phyloP scores from a whole-genome alignment of 495 filamentous ascomycete genomes.

The Hypomontagnella monticulosa region DNA sequence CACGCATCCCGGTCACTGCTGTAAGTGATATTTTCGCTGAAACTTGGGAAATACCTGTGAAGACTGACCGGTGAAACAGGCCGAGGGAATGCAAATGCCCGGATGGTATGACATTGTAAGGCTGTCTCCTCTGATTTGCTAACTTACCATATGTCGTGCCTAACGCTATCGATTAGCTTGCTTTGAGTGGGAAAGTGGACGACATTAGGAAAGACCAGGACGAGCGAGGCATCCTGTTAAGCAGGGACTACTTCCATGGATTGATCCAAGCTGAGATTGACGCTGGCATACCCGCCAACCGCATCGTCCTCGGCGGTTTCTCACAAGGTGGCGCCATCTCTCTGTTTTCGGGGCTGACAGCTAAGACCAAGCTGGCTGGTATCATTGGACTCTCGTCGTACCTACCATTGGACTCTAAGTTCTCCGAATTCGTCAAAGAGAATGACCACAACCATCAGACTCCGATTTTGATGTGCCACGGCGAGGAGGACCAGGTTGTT shows the following conservation, averaged over 20 bases:
- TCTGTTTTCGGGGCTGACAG: conserved; percentile 74
- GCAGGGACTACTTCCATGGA: conserved; percentile 76
- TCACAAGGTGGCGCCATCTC: conserved; percentile 66
- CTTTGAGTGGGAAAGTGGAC: conserved; percentile 40
- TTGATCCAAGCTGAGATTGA: conserved; percentile 86
- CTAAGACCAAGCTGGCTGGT: conserved; percentile 78
- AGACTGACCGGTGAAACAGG: conserved; percentile 57
- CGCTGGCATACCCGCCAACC: conserved; percentile 80
- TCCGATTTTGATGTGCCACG: conserved; percentile 89
- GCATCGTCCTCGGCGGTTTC: conserved; percentile 82
- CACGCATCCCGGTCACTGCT: conserved; percentile 84
- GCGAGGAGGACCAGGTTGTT: conserved; percentile 76
- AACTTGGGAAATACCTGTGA: neutral
- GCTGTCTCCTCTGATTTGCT: conserved; percentile 24
- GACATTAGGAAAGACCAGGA: conserved; percentile 65
- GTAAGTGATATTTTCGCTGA: conserved; percentile 58
- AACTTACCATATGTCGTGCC: neutral
- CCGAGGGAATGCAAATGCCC: conserved; percentile 84
- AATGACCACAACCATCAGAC: conserved; percentile 79
- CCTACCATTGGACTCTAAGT: conserved; percentile 75
- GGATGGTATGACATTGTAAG: conserved; percentile 93
- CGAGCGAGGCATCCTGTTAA: conserved; percentile 78
- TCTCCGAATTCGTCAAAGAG: conserved; percentile 70
- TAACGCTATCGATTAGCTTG: conserved; percentile 31
- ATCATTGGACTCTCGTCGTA: conserved; percentile 89